Evolutionary conservation across 2,329 filamentous ascomycete genomes (phyloP), one percentile per base, ranked within the genome.

Genomic region (Parastagonospora nodorum): DNA sequence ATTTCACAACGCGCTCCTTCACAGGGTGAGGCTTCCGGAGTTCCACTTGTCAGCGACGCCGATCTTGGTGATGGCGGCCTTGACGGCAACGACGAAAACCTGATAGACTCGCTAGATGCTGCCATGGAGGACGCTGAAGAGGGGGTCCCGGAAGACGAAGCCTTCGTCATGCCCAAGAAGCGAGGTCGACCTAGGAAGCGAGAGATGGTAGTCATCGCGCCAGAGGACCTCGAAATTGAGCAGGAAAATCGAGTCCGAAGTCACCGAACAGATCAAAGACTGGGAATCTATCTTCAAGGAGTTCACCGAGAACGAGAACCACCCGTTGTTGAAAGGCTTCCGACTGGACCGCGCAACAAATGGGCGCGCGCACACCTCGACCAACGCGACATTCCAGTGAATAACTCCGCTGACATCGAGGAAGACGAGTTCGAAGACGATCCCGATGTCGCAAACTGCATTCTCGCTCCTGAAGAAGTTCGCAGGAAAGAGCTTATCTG

Each of bases 341-440:
- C 3, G 61, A 61, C 7, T 62, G 63, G 27, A 65, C 57, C 8
- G 72, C 72, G 2, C 55, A 68, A 42, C 53, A 63, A 24, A 60
- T 74, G 15, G 15, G 64, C 67, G 10, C 51, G 60, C 30, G 51
- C 61, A 10, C 53, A 68, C 24, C 63, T 55, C 36, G 66, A 68
- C 8, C 57, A 61, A 11, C 57, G 60, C 44, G 62, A 66, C 24
- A 41, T 47, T 10, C 48, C 55, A 6, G 57, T 70, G 16, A 63
- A 55, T 28, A 56, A 43, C 3, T 59, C 61, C 2, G 80, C 82
- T 6, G 85, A 88, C 45, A 87, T 95, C 15, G 85, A 82, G 43
- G 89, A 89, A 50, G 84, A 89, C 50, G 92, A 97, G 67, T 97
- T 97, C 66, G 89, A 87, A 32, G 86, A 95, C 62, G 94, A 99